Conservation (phyloP, 331 rosid species). For the Saraca asoca region DNA sequence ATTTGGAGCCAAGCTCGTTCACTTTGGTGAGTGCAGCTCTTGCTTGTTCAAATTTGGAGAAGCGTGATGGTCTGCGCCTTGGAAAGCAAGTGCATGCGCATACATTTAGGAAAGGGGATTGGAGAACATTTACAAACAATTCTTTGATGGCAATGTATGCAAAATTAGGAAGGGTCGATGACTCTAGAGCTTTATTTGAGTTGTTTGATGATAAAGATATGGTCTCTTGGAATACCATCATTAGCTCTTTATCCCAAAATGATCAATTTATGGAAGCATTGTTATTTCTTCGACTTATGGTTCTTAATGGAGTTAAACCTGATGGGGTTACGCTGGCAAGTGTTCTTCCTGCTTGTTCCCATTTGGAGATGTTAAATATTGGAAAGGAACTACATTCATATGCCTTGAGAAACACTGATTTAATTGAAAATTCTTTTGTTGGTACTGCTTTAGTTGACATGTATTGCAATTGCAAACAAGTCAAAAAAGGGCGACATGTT, state of each 20-base stretch:
- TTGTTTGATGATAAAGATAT: constrained; percentile 63
- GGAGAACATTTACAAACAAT: constrained; percentile 62
- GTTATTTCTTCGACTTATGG: constrained; percentile 49
- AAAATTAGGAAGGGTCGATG: constrained; percentile 53
- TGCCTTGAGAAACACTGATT: constrained; percentile 50
- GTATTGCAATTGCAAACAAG: constrained; percentile 74
- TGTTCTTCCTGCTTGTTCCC: constrained; percentile 81
- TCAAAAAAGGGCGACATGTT: constrained; percentile 56
- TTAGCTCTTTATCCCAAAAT: constrained; percentile 72
- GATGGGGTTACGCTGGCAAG: constrained; percentile 80
- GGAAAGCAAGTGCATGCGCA: constrained; percentile 82
- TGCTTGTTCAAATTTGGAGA: constrained; percentile 59
- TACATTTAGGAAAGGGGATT: constrained; percentile 51
- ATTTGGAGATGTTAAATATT: constrained; percentile 60
- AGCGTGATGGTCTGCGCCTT: constrained; percentile 47
- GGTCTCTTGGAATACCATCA: constrained; percentile 79
- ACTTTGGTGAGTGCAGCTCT: constrained; percentile 68
- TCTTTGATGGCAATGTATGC: constrained; percentile 84
- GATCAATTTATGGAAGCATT: constrained; percentile 65
- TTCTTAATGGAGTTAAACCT: constrained; percentile 54
- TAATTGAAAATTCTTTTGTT: constrained; percentile 63
- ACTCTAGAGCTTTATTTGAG: constrained; percentile 63
- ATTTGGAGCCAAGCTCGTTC: constrained; percentile 66
- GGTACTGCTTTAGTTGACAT: constrained; percentile 82
- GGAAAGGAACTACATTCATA: constrained; percentile 73